phyloP scores from a whole-genome alignment of 495 filamentous ascomycete species.

The Astrothelium macrocarpum region DNA sequence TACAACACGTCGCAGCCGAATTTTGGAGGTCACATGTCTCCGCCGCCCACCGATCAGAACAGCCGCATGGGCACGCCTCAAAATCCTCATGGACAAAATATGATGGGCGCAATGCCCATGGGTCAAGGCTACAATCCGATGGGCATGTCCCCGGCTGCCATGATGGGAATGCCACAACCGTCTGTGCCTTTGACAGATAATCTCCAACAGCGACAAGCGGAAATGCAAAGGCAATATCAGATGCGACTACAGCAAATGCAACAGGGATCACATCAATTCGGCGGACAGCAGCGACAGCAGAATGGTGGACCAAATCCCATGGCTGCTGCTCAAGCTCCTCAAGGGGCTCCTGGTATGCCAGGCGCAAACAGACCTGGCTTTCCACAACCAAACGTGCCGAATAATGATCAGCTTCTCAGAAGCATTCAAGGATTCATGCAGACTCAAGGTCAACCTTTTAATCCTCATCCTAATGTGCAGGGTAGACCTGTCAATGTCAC shows the following conservation, averaged over 20 bases:
- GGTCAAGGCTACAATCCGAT: slow-evolving; percentile 39
- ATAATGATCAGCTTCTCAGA: slow-evolving; percentile 58
- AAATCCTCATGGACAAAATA: slow-evolving; percentile 46
- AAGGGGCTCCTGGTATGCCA: slow-evolving; percentile 33
- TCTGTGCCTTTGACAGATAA: slow-evolving; percentile 31
- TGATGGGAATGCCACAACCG: slow-evolving; percentile 14
- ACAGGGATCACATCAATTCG: slow-evolving; percentile 30
- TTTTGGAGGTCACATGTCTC: slow-evolving; percentile 69
- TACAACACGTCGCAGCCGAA: slow-evolving; percentile 52
- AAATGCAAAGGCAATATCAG: slow-evolving; percentile 33
- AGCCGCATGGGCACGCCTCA: slow-evolving; percentile 69
- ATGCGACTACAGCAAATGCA: slow-evolving; percentile 52
- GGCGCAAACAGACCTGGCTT: background rate
- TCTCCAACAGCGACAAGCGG: slow-evolving; percentile 31
- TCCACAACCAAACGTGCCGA: slow-evolving; percentile 18
- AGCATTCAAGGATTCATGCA: slow-evolving; percentile 64
- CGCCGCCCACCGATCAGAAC: slow-evolving; percentile 60
- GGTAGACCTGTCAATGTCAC: slow-evolving; percentile 62
- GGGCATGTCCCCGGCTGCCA: slow-evolving; percentile 37
- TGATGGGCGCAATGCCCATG: slow-evolving; percentile 32
- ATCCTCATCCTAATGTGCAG: slow-evolving; percentile 57
- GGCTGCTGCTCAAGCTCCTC: slow-evolving; percentile 36
- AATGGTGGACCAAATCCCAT: slow-evolving; percentile 42
- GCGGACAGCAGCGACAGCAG: slow-evolving; percentile 27
- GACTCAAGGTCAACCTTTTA: slow-evolving; percentile 55